These are phyloP conservation scores for Carallia brachiata DNA, from an alignment of 345 rosid genomes.

Conservation along the genomic window DNA sequence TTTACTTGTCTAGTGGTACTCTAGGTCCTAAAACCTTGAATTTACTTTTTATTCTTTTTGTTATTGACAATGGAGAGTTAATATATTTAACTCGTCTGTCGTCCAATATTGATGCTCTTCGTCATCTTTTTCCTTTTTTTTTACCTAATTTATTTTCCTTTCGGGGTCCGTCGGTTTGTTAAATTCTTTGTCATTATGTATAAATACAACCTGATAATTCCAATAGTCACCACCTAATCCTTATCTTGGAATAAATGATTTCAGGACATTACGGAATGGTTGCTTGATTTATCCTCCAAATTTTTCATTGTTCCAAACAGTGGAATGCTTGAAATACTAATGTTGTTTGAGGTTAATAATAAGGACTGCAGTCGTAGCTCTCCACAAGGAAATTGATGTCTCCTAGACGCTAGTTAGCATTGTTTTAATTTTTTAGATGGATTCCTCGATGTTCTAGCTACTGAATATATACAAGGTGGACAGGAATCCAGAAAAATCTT, in stretches of 20 bases:
- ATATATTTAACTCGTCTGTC: neutral
- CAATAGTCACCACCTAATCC: neutral
- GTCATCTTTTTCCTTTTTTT: neutral
- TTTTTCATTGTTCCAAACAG: neutral
- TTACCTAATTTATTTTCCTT: neutral
- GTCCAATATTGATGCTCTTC: neutral
- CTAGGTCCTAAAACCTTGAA: neutral
- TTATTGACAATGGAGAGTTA: no score
- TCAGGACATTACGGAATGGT: neutral
- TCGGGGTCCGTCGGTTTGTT: neutral
- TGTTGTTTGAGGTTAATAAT: neutral
- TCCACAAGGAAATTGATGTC: no score
- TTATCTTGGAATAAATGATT: neutral
- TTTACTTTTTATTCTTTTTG: neutral
- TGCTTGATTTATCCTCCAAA: neutral
- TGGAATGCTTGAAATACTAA: neutral
- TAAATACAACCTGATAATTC: neutral
- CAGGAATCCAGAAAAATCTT: no score
- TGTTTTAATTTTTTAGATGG: no score
- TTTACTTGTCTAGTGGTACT: no score
- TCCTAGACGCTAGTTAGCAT: no score
- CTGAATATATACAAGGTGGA: no score
- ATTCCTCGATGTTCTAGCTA: no score
- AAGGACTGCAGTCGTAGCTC: no score
- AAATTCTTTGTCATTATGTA: neutral